A percentile compares a stretch with the other conserved stretches of the same genome.
These are phyloP conservation scores for Aspergillus puulaauensis DNA, from an alignment of 2,329 filamentous ascomycete species.

Conservation along the genomic window DNA sequence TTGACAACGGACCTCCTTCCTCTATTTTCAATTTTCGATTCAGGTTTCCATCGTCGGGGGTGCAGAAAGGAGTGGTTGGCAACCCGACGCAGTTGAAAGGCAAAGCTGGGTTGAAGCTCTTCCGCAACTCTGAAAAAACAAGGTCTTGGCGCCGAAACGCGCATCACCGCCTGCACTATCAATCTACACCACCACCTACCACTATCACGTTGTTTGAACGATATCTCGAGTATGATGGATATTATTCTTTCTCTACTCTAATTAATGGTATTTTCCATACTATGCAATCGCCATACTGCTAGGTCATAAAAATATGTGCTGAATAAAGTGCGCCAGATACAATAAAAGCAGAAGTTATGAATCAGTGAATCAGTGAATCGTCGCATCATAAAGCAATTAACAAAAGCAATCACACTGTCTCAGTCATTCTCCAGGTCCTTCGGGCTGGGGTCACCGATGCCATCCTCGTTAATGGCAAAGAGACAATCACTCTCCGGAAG, in stretches of 20 bases:
- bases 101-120: conserved; percentile 27
- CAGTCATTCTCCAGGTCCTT: conserved; percentile 90
- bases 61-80: conserved; percentile 16
- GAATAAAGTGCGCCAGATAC: conserved; percentile 4
- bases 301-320: conserved; percentile 7
- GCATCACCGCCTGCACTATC: conserved; percentile 9
- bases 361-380: conserved; percentile 18
- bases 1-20: conserved; percentile 20
- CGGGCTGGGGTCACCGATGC: conserved; percentile 90
- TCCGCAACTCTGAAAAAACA: conserved; percentile 32
- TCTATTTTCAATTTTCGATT: conserved; percentile 23
- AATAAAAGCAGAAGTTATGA: conserved; percentile 19
- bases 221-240: neutral
- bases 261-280: neutral
- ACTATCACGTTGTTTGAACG: neutral
- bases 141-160: conserved; percentile 32
- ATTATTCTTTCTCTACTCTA: neutral
- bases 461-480: conserved; percentile 96
- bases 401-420: conserved; percentile 3
- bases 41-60: conserved; percentile 34
- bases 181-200: neutral
- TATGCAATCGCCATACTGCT: neutral
- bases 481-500: conserved; percentile 93
- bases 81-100: conserved; percentile 24
- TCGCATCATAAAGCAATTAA: conserved; percentile 16